Conservation (phyloP, 75 land plant genomes). For the Cupressus sempervirens region DNA sequence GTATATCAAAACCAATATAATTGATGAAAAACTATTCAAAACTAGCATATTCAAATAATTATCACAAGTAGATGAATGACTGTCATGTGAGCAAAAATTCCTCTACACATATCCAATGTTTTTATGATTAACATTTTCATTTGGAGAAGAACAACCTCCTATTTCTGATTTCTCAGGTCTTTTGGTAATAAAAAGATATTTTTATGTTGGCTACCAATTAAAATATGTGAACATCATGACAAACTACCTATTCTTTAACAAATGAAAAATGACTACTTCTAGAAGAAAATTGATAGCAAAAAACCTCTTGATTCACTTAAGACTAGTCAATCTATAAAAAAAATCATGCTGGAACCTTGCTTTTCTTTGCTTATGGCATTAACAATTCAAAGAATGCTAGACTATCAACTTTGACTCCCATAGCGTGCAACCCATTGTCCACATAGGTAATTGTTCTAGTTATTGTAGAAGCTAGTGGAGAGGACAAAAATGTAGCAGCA, state of each 20-base stretch:
- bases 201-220: neutral
- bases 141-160: neutral
- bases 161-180: neutral
- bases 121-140: neutral
- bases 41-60: neutral
- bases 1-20: neutral
- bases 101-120: neutral
- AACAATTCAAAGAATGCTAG: conserved; percentile 44
- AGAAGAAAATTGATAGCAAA: neutral
- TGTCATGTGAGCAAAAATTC: neutral
- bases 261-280: neutral
- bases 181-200: neutral
- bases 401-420: conserved; percentile 92
- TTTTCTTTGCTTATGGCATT: neutral
- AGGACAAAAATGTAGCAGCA: conserved; percentile 90
- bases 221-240: neutral
- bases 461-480: conserved; percentile 87
- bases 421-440: conserved; percentile 95
- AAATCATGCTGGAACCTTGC: neutral
- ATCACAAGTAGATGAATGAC: neutral
- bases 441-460: conserved; percentile 87
- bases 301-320: neutral
- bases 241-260: neutral
- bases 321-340: neutral
- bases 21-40: neutral